phyloP scores from a whole-genome alignment of 164 flowering plant genomes.

The Pachysandra terminalis region DNA sequence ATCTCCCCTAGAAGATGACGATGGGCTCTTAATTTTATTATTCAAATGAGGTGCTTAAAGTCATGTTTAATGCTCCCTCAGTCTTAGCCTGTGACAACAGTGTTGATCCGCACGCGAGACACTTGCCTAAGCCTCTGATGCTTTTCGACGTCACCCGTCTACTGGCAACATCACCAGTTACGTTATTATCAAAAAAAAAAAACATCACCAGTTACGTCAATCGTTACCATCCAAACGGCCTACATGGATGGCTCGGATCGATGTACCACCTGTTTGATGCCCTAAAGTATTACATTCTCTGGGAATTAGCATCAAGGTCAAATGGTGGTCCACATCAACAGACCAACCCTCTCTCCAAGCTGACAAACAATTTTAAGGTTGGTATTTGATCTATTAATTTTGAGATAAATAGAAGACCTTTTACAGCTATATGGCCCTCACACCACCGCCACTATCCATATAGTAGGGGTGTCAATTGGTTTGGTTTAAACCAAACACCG shows the following conservation, averaged over 20 bases:
- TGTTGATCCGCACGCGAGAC: constrained; percentile 24
- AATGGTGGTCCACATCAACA: background rate
- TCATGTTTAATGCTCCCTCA: background rate
- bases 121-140: constrained; percentile 18
- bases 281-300: no score
- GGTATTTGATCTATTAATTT: background rate
- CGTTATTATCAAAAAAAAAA: no score
- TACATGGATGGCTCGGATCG: constrained; percentile 9
- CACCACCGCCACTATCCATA: no score
- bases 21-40: background rate
- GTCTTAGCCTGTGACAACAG: constrained; percentile 7
- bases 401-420: no score
- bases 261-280: background rate
- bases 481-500: no score
- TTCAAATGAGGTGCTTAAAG: background rate
- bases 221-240: background rate
- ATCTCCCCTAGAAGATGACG: constrained; percentile 14
- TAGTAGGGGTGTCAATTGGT: no score
- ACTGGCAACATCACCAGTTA: constrained; percentile 11
- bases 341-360: background rate
- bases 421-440: no score
- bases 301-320: background rate
- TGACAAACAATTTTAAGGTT: background rate
- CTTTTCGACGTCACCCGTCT: constrained; percentile 13
- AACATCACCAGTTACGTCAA: background rate